Evolutionary conservation across 441 rosid species (phyloP).

Genomic region (Erodium texanum): DNA sequence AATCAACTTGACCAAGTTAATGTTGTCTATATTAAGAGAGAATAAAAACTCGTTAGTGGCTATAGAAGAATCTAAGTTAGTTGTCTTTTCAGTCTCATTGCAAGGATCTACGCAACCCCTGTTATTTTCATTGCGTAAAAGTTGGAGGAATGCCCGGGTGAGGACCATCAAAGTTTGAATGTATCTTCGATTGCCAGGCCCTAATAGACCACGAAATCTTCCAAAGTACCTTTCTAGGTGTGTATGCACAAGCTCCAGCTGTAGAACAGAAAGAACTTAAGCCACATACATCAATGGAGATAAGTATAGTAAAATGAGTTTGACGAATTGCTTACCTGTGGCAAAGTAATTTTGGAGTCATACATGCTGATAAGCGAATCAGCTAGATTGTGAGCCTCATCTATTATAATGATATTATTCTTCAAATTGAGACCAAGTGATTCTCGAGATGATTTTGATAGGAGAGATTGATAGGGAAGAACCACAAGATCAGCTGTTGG

Average conservation of each 20-base stretch:
- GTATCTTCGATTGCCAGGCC: constrained; percentile 88
- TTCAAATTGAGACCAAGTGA: constrained; percentile 79
- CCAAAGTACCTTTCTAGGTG: constrained; percentile 62
- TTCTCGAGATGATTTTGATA: constrained; percentile 84
- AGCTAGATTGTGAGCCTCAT: constrained; percentile 97
- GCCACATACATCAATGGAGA: background rate
- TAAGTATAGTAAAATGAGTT: constrained; percentile 10
- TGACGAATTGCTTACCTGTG: constrained; percentile 43
- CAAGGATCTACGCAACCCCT: constrained; percentile 20
- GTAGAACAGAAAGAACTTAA: constrained; percentile 21
- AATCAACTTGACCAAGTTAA: constrained; percentile 73
- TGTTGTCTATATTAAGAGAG: constrained; percentile 74
- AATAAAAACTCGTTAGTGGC: constrained; percentile 81
- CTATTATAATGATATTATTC: constrained; percentile 72
- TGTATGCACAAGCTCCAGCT: constrained; percentile 70
- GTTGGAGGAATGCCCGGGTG: constrained; percentile 52
- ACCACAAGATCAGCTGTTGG: constrained; percentile 79
- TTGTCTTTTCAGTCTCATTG: constrained; percentile 32
- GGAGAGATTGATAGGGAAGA: constrained; percentile 93
- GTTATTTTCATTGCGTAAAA: constrained; percentile 34
- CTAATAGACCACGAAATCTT: constrained; percentile 61
- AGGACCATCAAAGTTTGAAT: constrained; percentile 81
- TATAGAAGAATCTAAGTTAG: constrained; percentile 43
- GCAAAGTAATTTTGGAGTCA: constrained; percentile 60
- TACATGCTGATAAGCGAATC: constrained; percentile 89